These are phyloP conservation scores for Pulveroboletus ravenelii DNA, from an alignment of 768 basidiomycete genomes.

Conservation along the genomic window DNA sequence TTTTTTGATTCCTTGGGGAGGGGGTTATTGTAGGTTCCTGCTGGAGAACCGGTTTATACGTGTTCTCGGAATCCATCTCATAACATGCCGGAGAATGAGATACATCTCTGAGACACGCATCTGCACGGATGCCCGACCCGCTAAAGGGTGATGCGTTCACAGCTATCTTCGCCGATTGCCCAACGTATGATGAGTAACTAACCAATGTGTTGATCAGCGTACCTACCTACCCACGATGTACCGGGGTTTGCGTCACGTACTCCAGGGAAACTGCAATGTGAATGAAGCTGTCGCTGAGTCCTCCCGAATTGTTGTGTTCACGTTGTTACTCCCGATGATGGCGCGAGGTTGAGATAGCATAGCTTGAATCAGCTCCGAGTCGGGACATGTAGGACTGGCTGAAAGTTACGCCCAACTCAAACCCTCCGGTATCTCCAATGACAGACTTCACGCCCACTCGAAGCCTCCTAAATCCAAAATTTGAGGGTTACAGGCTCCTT, in stretches of 20 bases:
- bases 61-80: background rate
- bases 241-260: background rate
- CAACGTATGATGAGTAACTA: background rate
- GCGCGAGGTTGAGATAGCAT: background rate
- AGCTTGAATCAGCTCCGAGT: background rate
- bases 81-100: too few relatives aligned
- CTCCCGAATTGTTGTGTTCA: background rate
- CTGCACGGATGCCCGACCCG: too few relatives aligned
- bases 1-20: too few relatives aligned
- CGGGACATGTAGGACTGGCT: too few relatives aligned
- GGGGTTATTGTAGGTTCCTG: background rate
- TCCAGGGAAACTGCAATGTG: background rate
- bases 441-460: constrained; percentile 43
- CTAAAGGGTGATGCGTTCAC: background rate
- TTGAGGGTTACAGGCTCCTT: constrained; percentile 79
- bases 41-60: background rate
- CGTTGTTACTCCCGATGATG: background rate
- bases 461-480: constrained; percentile 69
- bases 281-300: background rate
- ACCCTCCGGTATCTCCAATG: constrained; percentile 18
- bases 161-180: background rate
- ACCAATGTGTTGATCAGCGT: background rate
- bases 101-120: background rate
- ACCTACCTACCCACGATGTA: background rate
- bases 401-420: background rate